These are phyloP conservation scores for Phoenix dactylifera DNA, from an alignment of 176 grass and related monocot genomes.

Conservation along the genomic window DNA sequence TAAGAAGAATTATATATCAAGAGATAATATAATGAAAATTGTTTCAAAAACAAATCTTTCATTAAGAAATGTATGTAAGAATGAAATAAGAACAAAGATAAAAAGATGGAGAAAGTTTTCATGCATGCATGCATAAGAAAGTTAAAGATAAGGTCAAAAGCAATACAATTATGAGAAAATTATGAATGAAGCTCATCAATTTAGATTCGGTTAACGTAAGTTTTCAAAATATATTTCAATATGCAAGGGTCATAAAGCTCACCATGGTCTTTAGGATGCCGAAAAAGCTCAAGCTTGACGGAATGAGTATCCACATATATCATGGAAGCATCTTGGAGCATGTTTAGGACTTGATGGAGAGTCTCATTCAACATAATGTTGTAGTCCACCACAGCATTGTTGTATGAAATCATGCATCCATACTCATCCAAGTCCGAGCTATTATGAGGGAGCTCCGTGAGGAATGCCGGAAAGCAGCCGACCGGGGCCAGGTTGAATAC, in stretches of 20 bases:
- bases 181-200: too few relatives aligned
- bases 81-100: too few relatives aligned
- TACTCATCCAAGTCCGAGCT: constrained; percentile 31
- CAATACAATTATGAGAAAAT: too few relatives aligned
- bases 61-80: too few relatives aligned
- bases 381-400: constrained; percentile 37
- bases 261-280: constrained; percentile 39
- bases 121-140: too few relatives aligned
- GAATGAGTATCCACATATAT: constrained; percentile 42
- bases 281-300: constrained; percentile 41
- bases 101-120: too few relatives aligned
- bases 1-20: too few relatives aligned
- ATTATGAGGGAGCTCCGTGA: constrained; percentile 25
- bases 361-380: constrained; percentile 41
- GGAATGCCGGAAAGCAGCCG: constrained; percentile 63
- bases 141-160: too few relatives aligned
- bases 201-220: too few relatives aligned
- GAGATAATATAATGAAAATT: too few relatives aligned
- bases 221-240: too few relatives aligned
- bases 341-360: constrained; percentile 18
- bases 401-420: constrained; percentile 55
- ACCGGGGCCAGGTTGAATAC: constrained; percentile 59
- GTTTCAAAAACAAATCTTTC: too few relatives aligned
- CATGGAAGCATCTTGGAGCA: constrained; percentile 23
- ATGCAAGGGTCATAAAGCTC: not conserved